Conservation (phyloP, 192 early-diverging fungal species). For the Entomortierella beljakovae region DNA sequence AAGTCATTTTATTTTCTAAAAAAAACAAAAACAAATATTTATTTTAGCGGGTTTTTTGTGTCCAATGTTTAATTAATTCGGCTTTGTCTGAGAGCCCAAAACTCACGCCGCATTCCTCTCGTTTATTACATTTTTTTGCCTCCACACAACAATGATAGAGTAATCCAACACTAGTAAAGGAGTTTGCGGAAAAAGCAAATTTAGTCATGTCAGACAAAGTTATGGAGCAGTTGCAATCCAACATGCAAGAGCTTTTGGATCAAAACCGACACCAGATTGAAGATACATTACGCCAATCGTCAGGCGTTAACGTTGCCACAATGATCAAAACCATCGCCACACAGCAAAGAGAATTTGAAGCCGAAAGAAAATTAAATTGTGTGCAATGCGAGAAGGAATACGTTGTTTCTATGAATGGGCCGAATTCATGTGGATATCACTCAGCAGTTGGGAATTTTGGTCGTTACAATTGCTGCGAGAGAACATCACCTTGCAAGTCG, state of each 20-base stretch:
- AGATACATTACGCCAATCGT: slow-evolving; percentile 28
- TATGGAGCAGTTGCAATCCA: slow-evolving; percentile 53
- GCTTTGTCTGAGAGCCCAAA: too few relatives aligned
- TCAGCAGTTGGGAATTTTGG: slow-evolving; percentile 11
- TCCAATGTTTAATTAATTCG: too few relatives aligned
- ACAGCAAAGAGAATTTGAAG: slow-evolving; percentile 34
- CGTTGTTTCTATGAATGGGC: slow-evolving; percentile 40
- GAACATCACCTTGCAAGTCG: slow-evolving; percentile 22
- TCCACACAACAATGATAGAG: slow-evolving; percentile 7
- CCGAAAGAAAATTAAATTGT: slow-evolving; percentile 45
- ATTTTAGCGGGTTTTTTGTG: too few relatives aligned
- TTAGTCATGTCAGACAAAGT: slow-evolving; percentile 42
- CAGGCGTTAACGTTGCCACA: slow-evolving; percentile 30
- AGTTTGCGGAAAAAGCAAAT: slow-evolving; percentile 53
- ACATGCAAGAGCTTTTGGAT: slow-evolving; percentile 47
- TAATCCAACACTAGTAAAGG: slow-evolving; percentile 48
- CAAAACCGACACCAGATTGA: slow-evolving; percentile 42
- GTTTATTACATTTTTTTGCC: background rate
- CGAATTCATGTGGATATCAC: slow-evolving; percentile 48
- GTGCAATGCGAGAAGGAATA: slow-evolving; percentile 54
- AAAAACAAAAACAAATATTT: too few relatives aligned
- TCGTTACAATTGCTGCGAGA: slow-evolving; percentile 45
- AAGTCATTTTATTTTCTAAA: too few relatives aligned
- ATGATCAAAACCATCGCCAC: slow-evolving; percentile 48
- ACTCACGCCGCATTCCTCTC: background rate